A percentile compares a stretch with the other conserved stretches of the same genome.
Evolutionary conservation across 306 rosid genomes (phyloP).

Genomic region (Inga laurina): DNA sequence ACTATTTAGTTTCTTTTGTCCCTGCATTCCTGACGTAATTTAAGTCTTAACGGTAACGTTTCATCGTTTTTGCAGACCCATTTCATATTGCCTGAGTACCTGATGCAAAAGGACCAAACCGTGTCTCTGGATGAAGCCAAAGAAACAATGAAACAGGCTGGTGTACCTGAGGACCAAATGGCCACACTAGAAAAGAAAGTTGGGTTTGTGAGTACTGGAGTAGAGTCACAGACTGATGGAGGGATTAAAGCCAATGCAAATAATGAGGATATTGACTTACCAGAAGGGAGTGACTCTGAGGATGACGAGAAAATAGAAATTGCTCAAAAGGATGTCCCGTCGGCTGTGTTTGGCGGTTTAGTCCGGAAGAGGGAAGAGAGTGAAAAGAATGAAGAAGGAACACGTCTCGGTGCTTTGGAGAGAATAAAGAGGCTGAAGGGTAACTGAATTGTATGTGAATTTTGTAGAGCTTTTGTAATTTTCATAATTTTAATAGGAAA

Average conservation of each 20-base stretch:
- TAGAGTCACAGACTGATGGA: conserved; percentile 61
- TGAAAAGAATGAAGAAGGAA: conserved; percentile 46
- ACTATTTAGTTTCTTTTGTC: conserved; percentile 17
- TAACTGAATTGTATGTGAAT: conserved; percentile 16
- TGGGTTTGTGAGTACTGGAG: conserved; percentile 93
- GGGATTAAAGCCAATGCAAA: conserved; percentile 46
- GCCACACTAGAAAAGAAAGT: conserved; percentile 89
- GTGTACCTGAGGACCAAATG: conserved; percentile 93
- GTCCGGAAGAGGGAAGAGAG: conserved; percentile 63
- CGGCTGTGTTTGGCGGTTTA: conserved; percentile 88
- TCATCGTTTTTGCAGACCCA: conserved; percentile 66
- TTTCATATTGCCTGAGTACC: conserved; percentile 76
- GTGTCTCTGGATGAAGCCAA: conserved; percentile 85
- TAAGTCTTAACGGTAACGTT: conserved; percentile 17
- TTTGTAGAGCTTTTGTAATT: background rate
- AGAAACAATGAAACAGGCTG: conserved; percentile 87
- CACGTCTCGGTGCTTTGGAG: conserved; percentile 86
- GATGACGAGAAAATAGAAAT: conserved; percentile 70
- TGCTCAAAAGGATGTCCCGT: conserved; percentile 85
- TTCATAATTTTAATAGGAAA: background rate
- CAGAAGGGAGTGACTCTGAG: conserved; percentile 84
- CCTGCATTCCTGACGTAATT: background rate
- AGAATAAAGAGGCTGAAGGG: conserved; percentile 74
- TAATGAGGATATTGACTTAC: conserved; percentile 78
- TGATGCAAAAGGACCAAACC: conserved; percentile 92